A percentile compares a stretch with the other conserved stretches of the same genome.
Conservation (phyloP, 2,329 filamentous ascomycete genomes). For the Laburnicola sp. region DNA sequence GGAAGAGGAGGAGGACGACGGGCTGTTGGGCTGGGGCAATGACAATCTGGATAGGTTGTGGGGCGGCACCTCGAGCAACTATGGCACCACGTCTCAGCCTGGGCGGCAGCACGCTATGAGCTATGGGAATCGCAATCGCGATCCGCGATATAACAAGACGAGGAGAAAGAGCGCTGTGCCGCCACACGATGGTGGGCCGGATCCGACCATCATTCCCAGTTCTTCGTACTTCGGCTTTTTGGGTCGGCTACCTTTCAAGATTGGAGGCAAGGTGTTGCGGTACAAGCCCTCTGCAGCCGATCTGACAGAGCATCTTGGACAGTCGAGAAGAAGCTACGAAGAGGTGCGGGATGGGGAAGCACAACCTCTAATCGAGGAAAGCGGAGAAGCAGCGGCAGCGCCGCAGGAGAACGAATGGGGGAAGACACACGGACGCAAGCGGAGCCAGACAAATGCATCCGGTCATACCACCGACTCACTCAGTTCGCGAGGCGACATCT, state of each 20-base stretch:
- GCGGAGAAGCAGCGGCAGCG: conserved; percentile 49
- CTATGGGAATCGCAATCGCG: conserved; percentile 71
- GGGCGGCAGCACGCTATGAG: conserved; percentile 80
- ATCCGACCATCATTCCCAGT: conserved; percentile 87
- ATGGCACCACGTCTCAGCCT: conserved; percentile 60
- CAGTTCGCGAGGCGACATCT: conserved; percentile 84
- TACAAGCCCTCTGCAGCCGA: conserved; percentile 92
- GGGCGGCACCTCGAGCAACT: conserved; percentile 63
- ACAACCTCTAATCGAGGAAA: conserved; percentile 72
- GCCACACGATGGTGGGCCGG: conserved; percentile 57
- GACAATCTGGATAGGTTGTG: conserved; percentile 86
- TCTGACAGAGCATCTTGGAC: conserved; percentile 80
- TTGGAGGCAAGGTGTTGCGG: conserved; percentile 75
- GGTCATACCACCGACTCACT: conserved; percentile 82
- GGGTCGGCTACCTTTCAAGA: conserved; percentile 78
- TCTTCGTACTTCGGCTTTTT: conserved; percentile 85
- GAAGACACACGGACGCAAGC: conserved; percentile 56
- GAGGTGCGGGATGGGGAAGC: conserved; percentile 54
- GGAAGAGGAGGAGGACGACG: conserved; percentile 69
- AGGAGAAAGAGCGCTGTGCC: conserved; percentile 60
- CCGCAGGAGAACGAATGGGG: conserved; percentile 20
- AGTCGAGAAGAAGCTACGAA: conserved; percentile 56
- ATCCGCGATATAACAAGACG: conserved; percentile 32
- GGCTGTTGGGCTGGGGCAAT: conserved; percentile 73
- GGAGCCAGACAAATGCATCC: conserved; percentile 79